phyloP scores from a whole-genome alignment of 2,329 filamentous ascomycete genomes.

The Aspergillus candidus region DNA sequence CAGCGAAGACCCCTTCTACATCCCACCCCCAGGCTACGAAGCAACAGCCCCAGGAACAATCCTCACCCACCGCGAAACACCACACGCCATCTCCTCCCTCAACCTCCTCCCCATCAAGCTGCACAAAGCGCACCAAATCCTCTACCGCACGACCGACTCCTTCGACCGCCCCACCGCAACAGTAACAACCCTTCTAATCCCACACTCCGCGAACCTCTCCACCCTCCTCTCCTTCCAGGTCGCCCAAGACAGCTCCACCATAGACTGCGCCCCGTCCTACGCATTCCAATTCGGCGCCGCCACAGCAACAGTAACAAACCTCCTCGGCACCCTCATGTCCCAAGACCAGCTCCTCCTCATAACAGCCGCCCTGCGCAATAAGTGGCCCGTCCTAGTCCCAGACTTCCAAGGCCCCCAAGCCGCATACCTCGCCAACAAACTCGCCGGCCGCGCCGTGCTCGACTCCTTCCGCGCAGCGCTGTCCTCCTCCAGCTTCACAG shows the following conservation, averaged over 20 bases:
- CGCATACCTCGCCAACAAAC: constrained; percentile 33
- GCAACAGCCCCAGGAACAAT: neutral
- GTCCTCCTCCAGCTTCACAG: constrained; percentile 10
- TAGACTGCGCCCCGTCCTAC: constrained; percentile 39
- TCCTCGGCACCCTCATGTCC: constrained; percentile 10
- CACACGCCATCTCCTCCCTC: neutral
- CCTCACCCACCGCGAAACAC: neutral
- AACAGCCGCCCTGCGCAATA: too few species aligned
- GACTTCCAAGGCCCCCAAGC: constrained; percentile 40
- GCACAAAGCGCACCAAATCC: constrained; percentile 19
- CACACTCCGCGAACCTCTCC: constrained; percentile 15
- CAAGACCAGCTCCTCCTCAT: too few species aligned
- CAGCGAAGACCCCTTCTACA: constrained; percentile 3
- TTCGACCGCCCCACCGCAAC: constrained; percentile 23
- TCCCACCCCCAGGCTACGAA: neutral
- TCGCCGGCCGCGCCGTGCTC: constrained; percentile 36
- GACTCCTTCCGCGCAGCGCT: constrained; percentile 38
- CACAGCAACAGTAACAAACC: constrained; percentile 9
- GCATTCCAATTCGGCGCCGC: constrained; percentile 20
- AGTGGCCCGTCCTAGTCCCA: constrained; percentile 30
- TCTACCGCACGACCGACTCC: constrained; percentile 31
- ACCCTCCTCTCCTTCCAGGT: constrained; percentile 36
- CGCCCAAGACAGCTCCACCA: constrained; percentile 33
- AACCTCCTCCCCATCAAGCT: neutral
- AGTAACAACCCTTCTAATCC: constrained; percentile 29